A percentile compares a stretch with the other conserved stretches of the same genome.
Evolutionary conservation across 2,329 filamentous ascomycete species (phyloP).

Genomic region (Berkeleyomyces basicola): DNA sequence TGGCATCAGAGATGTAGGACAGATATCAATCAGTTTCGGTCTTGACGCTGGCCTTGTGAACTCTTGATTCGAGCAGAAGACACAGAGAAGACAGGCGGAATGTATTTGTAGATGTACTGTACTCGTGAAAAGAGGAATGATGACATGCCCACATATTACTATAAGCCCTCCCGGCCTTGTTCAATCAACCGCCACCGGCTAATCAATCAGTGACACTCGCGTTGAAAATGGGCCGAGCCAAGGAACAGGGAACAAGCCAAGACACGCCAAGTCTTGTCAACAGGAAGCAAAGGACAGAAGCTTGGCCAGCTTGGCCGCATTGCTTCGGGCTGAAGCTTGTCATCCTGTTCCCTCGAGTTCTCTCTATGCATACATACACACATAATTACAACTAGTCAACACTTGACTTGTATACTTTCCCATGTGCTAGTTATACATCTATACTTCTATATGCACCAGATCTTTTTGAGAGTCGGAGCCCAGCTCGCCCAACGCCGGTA

Average conservation of each 20-base stretch:
- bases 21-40: no score
- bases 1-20: no score
- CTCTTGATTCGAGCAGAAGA: no score
- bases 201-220: slow-evolving; percentile 1
- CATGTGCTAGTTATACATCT: no score
- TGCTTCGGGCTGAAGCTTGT: neutral
- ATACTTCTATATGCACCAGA: neutral
- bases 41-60: no score
- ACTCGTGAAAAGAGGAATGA: no score
- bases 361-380: neutral
- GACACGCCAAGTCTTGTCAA: neutral
- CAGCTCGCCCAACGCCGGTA: neutral
- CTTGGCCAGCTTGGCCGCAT: neutral
- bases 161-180: no score
- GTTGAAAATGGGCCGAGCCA: neutral
- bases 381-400: no score
- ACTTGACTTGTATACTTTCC: no score
- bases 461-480: neutral
- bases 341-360: neutral
- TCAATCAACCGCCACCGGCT: neutral
- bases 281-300: neutral
- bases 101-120: no score
- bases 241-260: neutral
- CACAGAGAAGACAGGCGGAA: no score
- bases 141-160: no score